These are phyloP conservation scores for Suillus alpinus DNA, from an alignment of 768 basidiomycete species.

Conservation along the genomic window DNA sequence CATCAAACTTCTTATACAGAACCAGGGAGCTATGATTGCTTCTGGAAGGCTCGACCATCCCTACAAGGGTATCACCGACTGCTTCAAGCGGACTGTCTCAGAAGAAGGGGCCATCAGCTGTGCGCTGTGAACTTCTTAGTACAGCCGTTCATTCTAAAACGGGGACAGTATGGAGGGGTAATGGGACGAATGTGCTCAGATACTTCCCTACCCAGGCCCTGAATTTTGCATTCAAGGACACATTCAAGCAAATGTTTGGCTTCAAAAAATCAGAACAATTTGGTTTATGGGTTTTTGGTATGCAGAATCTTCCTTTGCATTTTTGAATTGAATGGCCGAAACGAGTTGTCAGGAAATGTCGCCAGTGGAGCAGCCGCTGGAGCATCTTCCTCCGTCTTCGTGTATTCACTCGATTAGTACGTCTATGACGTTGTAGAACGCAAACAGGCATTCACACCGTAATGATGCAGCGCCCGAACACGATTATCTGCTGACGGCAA, in stretches of 20 bases:
- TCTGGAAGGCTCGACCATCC: slow-evolving; percentile 37
- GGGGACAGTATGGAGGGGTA: slow-evolving; percentile 42
- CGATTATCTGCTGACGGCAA: slow-evolving; percentile 41
- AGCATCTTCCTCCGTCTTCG: slow-evolving; percentile 40
- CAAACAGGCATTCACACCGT: neutral
- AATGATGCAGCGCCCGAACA: slow-evolving; percentile 34
- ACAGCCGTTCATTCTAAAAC: neutral
- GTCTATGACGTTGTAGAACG: slow-evolving; percentile 1
- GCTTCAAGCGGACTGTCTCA: slow-evolving; percentile 31
- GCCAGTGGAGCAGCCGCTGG: slow-evolving; percentile 44
- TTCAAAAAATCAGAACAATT: slow-evolving; percentile 37
- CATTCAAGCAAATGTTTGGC: slow-evolving; percentile 36
- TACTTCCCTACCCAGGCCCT: slow-evolving; percentile 48
- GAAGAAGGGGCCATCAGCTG: slow-evolving; percentile 39
- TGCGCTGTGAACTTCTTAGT: slow-evolving; percentile 19
- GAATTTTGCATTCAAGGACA: slow-evolving; percentile 49
- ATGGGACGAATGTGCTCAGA: slow-evolving; percentile 41
- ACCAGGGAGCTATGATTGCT: slow-evolving; percentile 35
- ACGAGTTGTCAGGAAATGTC: slow-evolving; percentile 31
- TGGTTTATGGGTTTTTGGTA: slow-evolving; percentile 35
- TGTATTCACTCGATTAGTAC: slow-evolving; percentile 46
- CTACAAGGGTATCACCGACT: slow-evolving; percentile 35
- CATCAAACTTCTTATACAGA: slow-evolving; percentile 39
- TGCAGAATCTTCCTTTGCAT: neutral
- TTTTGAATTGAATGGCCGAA: neutral